These are phyloP conservation scores for Stagonosporopsis cucurbitacearum DNA, from an alignment of 2,329 filamentous ascomycete genomes.

Conservation along the genomic window DNA sequence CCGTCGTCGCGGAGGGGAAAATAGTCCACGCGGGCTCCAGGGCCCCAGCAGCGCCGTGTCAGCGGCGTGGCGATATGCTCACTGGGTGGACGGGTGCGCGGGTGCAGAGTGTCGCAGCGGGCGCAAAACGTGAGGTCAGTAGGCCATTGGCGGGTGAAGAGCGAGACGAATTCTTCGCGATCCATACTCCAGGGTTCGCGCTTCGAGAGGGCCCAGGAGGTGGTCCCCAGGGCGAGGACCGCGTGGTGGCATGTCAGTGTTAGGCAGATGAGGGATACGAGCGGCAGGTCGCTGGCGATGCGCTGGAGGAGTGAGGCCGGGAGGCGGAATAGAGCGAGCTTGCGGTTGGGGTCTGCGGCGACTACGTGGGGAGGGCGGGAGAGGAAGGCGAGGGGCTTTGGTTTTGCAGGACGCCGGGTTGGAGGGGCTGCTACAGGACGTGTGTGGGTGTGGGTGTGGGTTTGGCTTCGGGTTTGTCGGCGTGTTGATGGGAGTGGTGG, in stretches of 20 bases:
- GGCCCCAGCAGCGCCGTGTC: constrained; percentile 1
- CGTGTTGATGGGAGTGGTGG: too few species aligned
- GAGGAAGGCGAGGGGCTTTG: background rate
- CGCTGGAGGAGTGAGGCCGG: background rate
- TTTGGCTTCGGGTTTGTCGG: too few species aligned
- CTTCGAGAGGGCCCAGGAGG: background rate
- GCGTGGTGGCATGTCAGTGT: constrained; percentile 4
- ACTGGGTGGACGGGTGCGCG: background rate
- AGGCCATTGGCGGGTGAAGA: background rate
- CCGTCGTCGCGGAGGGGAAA: background rate
- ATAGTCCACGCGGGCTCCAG: constrained; percentile 3
- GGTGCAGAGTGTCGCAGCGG: constrained; percentile 1
- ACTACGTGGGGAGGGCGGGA: background rate
- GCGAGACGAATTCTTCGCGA: background rate
- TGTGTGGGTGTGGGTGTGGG: too few species aligned
- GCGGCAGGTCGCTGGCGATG: background rate
- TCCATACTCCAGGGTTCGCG: background rate
- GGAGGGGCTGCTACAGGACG: too few species aligned
- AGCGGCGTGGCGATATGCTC: background rate
- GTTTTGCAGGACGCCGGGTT: background rate
- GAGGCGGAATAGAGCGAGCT: background rate
- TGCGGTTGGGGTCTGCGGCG: background rate
- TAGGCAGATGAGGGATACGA: background rate
- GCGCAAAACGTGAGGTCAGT: background rate
- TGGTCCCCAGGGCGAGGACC: background rate